Evolutionary conservation across 768 basidiomycete genomes (phyloP).

Genomic region (Lentinula edodes): DNA sequence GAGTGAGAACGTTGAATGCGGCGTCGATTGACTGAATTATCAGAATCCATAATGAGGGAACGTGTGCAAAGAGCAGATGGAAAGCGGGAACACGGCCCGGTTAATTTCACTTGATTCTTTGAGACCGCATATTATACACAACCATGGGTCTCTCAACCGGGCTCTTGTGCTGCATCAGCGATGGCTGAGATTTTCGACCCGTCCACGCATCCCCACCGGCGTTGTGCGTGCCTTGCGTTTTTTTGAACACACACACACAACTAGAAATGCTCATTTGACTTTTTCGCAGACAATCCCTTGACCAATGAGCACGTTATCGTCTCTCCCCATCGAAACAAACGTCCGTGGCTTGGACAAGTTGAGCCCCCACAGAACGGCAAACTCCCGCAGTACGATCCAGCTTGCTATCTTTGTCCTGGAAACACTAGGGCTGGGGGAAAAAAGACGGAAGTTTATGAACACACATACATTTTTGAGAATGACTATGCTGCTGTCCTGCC

Average conservation of each 20-base stretch:
- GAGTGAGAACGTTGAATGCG: conserved; percentile 54
- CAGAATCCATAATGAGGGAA: conserved; percentile 8
- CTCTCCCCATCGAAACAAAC: conserved; percentile 84
- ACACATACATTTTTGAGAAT: conserved; percentile 70
- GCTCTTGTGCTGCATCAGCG: background rate
- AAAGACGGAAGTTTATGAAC: conserved; percentile 60
- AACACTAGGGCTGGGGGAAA: conserved; percentile 71
- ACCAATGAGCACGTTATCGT: conserved; percentile 73
- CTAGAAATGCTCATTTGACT: background rate
- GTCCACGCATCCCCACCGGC: conserved; percentile 60
- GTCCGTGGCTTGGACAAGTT: conserved; percentile 88
- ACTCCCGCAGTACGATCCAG: conserved; percentile 61
- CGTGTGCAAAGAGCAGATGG: background rate
- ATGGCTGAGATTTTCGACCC: conserved; percentile 48
- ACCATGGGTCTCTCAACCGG: background rate
- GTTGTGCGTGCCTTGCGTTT: conserved; percentile 39
- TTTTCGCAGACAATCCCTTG: conserved; percentile 67
- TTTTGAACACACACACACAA: background rate
- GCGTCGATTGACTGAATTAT: conserved; percentile 43
- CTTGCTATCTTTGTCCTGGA: conserved; percentile 86
- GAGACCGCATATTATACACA: background rate
- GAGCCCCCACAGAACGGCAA: conserved; percentile 52
- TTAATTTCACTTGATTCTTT: background rate
- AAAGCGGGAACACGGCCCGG: no score
- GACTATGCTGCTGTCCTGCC: conserved; percentile 81